Evolutionary conservation across 805 yeast species (phyloP).

Genomic region (Lipomyces oligophaga): DNA sequence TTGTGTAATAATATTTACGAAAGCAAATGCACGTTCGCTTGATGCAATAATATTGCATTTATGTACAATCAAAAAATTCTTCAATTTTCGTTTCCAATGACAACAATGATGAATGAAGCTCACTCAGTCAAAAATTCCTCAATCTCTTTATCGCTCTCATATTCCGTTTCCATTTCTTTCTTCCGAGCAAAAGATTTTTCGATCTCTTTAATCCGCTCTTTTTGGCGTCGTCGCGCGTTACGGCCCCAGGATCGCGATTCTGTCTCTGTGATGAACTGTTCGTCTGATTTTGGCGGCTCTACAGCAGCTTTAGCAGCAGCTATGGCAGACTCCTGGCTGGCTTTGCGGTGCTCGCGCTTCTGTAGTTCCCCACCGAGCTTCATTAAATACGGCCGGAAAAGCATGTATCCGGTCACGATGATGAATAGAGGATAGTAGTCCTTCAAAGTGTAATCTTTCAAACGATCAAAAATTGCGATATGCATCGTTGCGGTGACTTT

Average conservation of each 20-base stretch:
- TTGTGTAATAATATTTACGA: too few species aligned
- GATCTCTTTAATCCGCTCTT: conserved; percentile 25
- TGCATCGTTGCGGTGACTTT: conserved; percentile 3
- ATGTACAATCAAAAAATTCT: too few species aligned
- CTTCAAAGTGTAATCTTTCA: conserved; percentile 18
- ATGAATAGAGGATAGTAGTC: conserved; percentile 26
- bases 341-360: conserved; percentile 22
- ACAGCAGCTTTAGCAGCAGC: conserved; percentile 20
- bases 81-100: too few species aligned
- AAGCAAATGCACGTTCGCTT: too few species aligned
- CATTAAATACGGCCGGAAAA: conserved; percentile 29
- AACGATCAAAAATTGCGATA: conserved; percentile 4
- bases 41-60: too few species aligned
- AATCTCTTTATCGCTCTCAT: conserved; percentile 23
- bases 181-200: conserved; percentile 26
- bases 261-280: conserved; percentile 16
- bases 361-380: conserved; percentile 24
- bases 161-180: conserved; percentile 28
- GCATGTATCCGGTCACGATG: conserved; percentile 28
- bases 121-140: conserved; percentile 21
- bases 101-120: too few species aligned
- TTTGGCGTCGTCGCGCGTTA: conserved; percentile 30
- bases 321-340: conserved; percentile 8
- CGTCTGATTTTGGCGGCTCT: conserved; percentile 18
- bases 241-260: conserved; percentile 28